These are phyloP conservation scores for Cochlearia excelsa DNA, from an alignment of 345 rosid species.

Conservation along the genomic window DNA sequence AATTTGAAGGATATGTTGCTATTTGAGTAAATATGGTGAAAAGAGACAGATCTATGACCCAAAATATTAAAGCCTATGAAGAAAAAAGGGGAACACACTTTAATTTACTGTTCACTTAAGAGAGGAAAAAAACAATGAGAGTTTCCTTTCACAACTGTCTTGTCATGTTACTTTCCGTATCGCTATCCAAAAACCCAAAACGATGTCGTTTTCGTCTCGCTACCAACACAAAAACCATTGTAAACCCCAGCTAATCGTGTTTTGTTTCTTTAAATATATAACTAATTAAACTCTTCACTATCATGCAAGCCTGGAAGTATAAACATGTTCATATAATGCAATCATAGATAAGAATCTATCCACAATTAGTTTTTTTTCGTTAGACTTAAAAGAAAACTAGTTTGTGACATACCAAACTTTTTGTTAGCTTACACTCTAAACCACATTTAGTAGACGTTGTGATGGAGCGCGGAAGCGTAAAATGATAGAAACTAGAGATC, in stretches of 20 bases:
- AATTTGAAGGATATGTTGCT: slow-evolving; percentile 21
- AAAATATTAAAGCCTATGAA: slow-evolving; percentile 17
- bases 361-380: slow-evolving; percentile 19
- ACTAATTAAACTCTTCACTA: slow-evolving; percentile 2
- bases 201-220: slow-evolving; percentile 26
- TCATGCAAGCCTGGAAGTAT: slow-evolving; percentile 10
- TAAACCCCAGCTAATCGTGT: slow-evolving; percentile 18
- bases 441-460: too few species aligned
- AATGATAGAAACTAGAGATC: too few species aligned
- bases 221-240: slow-evolving; percentile 27
- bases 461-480: too few species aligned
- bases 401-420: not conserved
- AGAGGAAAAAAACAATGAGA: slow-evolving; percentile 17
- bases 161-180: slow-evolving; percentile 35
- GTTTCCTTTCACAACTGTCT: slow-evolving; percentile 25
- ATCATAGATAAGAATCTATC: slow-evolving; percentile 13
- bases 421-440: not conserved
- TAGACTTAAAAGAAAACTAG: slow-evolving; percentile 18
- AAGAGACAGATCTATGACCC: slow-evolving; percentile 37
- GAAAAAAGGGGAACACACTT: slow-evolving; percentile 31
- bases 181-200: slow-evolving; percentile 12
- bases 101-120: slow-evolving; percentile 16
- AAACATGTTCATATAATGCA: slow-evolving; percentile 22
- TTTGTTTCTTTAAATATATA: slow-evolving; percentile 9
- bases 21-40: slow-evolving; percentile 25